A percentile compares a stretch with the other conserved stretches of the same genome.
phyloP scores from a whole-genome alignment of 768 basidiomycete species.

The Mycena galericulata region DNA sequence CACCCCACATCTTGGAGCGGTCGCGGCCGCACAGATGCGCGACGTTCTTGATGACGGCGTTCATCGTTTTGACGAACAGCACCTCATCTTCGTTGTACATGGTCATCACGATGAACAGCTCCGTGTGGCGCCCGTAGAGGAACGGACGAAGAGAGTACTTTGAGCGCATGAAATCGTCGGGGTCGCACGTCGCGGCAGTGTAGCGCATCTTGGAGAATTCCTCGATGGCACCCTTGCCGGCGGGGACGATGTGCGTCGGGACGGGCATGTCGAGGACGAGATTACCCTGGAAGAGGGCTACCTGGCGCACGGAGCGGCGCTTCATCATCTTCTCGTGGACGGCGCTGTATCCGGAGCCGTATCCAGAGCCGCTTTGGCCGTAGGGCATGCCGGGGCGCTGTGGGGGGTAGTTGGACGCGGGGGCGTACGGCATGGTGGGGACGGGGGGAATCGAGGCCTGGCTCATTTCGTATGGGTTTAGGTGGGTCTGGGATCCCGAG shows the following conservation, averaged over 20 bases:
- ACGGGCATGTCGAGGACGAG: conserved; percentile 87
- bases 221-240: conserved; percentile 68
- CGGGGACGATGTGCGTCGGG: conserved; percentile 83
- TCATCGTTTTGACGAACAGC: conserved; percentile 85
- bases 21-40: conserved; percentile 79
- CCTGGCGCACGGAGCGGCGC: conserved; percentile 80
- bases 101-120: conserved; percentile 96
- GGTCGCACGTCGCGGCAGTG: conserved; percentile 91
- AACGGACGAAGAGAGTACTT: conserved; percentile 86
- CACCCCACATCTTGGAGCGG: conserved; percentile 86
- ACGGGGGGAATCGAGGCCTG: conserved; percentile 64
- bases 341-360: conserved; percentile 71
- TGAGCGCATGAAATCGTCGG: conserved; percentile 85
- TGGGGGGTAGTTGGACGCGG: conserved; percentile 71
- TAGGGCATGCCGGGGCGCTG: conserved; percentile 62
- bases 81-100: conserved; percentile 96
- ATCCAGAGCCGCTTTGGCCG: conserved; percentile 65
- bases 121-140: conserved; percentile 83
- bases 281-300: conserved; percentile 86
- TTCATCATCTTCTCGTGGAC: conserved; percentile 87
- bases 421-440: conserved; percentile 62
- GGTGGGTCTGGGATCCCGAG: conserved; percentile 78
- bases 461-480: conserved; percentile 74
- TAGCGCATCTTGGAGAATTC: conserved; percentile 90
- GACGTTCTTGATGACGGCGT: conserved; percentile 89